phyloP scores from a whole-genome alignment of 768 basidiomycete genomes.

The Hebeloma cylindrosporum region DNA sequence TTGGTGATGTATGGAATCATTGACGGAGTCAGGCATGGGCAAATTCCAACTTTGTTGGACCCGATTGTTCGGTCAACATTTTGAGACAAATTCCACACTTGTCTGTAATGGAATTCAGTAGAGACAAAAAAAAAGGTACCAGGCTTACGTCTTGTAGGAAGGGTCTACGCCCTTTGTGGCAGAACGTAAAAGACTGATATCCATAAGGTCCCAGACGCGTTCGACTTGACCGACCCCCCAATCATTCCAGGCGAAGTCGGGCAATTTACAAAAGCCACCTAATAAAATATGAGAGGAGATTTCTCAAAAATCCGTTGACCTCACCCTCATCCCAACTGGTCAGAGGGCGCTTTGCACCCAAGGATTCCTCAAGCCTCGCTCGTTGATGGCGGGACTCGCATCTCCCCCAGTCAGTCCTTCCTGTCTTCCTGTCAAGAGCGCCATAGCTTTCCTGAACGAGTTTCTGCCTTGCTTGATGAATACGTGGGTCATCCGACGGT shows the following conservation, averaged over 20 bases:
- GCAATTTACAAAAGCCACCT: constrained; percentile 84
- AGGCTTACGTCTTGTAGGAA: constrained; percentile 80
- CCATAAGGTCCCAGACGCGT: constrained; percentile 94
- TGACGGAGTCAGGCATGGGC: constrained; percentile 90
- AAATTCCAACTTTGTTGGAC: constrained; percentile 78
- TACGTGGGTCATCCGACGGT: constrained; percentile 86
- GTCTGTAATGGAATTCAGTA: constrained; percentile 39
- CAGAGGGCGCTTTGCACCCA: constrained; percentile 82
- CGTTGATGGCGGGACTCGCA: constrained; percentile 92
- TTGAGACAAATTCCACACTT: constrained; percentile 96
- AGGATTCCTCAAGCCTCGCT: constrained; percentile 76
- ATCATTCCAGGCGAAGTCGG: constrained; percentile 91
- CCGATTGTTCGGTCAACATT: constrained; percentile 93
- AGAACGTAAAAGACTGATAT: constrained; percentile 82
- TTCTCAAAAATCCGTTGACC: neutral
- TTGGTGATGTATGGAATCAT: constrained; percentile 98
- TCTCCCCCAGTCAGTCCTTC: constrained; percentile 86
- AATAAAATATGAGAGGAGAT: constrained; percentile 4
- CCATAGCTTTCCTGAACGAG: constrained; percentile 70
- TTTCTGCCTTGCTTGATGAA: constrained; percentile 84
- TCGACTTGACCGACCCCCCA: constrained; percentile 94
- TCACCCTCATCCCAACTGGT: constrained; percentile 93
- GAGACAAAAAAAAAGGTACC: neutral
- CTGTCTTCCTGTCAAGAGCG: constrained; percentile 63
- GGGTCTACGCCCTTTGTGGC: constrained; percentile 82